A percentile compares a stretch with the other conserved stretches of the same genome.
These are phyloP conservation scores for Xylaria sp. DNA, from an alignment of 2,329 filamentous ascomycete genomes.

Conservation along the genomic window DNA sequence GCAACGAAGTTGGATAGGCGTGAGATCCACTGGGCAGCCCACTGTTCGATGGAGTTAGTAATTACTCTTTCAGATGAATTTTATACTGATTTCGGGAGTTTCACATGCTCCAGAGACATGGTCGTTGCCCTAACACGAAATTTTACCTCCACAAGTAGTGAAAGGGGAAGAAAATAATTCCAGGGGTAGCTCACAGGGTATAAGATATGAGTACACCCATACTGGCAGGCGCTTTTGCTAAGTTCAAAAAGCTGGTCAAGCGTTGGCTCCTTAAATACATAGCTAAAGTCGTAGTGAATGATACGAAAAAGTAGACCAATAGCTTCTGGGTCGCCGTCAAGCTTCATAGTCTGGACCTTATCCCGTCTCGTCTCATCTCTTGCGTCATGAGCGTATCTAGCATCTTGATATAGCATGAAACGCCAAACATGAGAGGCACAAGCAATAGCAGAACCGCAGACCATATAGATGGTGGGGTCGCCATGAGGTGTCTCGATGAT, in stretches of 20 bases:
- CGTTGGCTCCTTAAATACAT: constrained; percentile 33
- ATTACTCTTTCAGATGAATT: no score
- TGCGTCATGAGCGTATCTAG: background rate
- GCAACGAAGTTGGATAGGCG: constrained; percentile 21
- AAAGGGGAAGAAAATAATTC: no score
- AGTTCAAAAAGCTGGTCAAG: constrained; percentile 42
- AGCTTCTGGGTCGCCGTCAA: constrained; percentile 38
- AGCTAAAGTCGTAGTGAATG: constrained; percentile 41
- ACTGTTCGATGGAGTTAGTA: no score
- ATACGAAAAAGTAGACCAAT: constrained; percentile 40
- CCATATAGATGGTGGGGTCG: constrained; percentile 28
- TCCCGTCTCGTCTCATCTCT: background rate
- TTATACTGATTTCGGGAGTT: no score
- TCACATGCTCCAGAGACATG: no score
- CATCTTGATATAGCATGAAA: constrained; percentile 30
- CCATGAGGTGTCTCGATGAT: background rate
- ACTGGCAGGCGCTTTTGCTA: constrained; percentile 33
- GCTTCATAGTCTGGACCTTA: constrained; percentile 20
- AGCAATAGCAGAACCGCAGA: constrained; percentile 36
- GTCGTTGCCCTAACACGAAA: no score
- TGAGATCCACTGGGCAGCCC: constrained; percentile 40
- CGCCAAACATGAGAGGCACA: constrained; percentile 42
- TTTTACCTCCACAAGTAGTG: no score
- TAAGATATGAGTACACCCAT: constrained; percentile 41
- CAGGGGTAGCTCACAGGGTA: no score